Conservation (phyloP, 345 rosid genomes). For the Hibiscus mutabilis region DNA sequence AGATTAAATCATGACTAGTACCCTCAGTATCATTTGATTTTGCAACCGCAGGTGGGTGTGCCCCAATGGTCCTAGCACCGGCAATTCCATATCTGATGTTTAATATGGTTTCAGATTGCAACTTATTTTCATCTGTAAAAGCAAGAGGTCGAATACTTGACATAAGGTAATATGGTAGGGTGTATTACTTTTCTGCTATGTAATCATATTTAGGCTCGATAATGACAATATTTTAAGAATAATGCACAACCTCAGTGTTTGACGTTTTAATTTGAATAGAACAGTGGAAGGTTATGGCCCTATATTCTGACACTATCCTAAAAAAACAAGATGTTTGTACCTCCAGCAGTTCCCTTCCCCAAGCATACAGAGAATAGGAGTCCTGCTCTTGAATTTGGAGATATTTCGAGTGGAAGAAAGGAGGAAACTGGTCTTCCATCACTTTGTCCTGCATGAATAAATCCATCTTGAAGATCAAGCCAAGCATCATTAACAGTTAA, state of each 20-base stretch:
- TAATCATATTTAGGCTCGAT: background rate
- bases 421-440: slow-evolving; percentile 76
- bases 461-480: slow-evolving; percentile 94
- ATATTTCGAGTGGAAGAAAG: slow-evolving; percentile 74
- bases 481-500: slow-evolving; percentile 78
- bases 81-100: slow-evolving; percentile 69
- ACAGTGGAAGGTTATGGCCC: background rate
- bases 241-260: background rate
- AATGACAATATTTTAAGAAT: background rate
- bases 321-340: slow-evolving; percentile 24
- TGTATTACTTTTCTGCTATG: background rate
- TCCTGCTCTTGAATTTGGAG: slow-evolving; percentile 74
- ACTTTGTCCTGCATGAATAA: slow-evolving; percentile 51
- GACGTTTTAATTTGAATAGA: background rate
- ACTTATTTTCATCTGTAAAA: slow-evolving; percentile 39
- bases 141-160: slow-evolving; percentile 9
- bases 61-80: slow-evolving; percentile 71
- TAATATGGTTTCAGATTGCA: slow-evolving; percentile 53
- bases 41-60: slow-evolving; percentile 67
- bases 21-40: slow-evolving; percentile 30
- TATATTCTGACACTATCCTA: background rate
- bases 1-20: slow-evolving; percentile 51
- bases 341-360: slow-evolving; percentile 43
- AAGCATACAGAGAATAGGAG: slow-evolving; percentile 63
- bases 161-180: background rate